phyloP scores from a whole-genome alignment of 495 filamentous ascomycete species.

The Xylaria bambusicola region DNA sequence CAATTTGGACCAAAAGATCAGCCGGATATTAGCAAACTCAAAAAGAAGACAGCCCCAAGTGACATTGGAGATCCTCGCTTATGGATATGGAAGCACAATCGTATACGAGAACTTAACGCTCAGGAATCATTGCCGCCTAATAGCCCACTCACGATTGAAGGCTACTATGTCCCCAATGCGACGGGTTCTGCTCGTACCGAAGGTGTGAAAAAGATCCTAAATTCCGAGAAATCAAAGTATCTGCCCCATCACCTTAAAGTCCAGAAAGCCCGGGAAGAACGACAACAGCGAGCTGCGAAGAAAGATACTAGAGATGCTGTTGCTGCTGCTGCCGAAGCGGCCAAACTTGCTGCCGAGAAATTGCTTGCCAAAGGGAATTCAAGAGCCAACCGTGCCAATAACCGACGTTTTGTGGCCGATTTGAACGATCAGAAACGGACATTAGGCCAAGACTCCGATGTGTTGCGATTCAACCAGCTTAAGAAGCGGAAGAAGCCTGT shows the following conservation, averaged over 20 bases:
- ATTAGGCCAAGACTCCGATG: slow-evolving; percentile 81
- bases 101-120: slow-evolving; percentile 81
- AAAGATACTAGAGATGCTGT: slow-evolving; percentile 66
- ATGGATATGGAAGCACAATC: slow-evolving; percentile 90
- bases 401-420: slow-evolving; percentile 88
- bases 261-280: slow-evolving; percentile 83
- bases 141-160: slow-evolving; percentile 63
- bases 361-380: slow-evolving; percentile 75
- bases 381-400: slow-evolving; percentile 89
- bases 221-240: slow-evolving; percentile 97
- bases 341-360: slow-evolving; percentile 76
- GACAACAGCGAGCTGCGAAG: slow-evolving; percentile 71
- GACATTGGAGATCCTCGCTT: slow-evolving; percentile 65
- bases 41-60: slow-evolving; percentile 66
- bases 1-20: slow-evolving; percentile 66
- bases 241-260: slow-evolving; percentile 96
- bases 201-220: slow-evolving; percentile 88
- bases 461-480: slow-evolving; percentile 95
- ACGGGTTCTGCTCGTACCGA: slow-evolving; percentile 89
- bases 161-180: slow-evolving; percentile 85
- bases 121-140: slow-evolving; percentile 37
- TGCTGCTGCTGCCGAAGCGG: slow-evolving; percentile 66
- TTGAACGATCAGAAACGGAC: slow-evolving; percentile 92
- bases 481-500: slow-evolving; percentile 99
- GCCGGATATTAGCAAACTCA: slow-evolving; percentile 75